phyloP scores from a whole-genome alignment of 2,329 filamentous ascomycete species.

The Botryotinia calthae region DNA sequence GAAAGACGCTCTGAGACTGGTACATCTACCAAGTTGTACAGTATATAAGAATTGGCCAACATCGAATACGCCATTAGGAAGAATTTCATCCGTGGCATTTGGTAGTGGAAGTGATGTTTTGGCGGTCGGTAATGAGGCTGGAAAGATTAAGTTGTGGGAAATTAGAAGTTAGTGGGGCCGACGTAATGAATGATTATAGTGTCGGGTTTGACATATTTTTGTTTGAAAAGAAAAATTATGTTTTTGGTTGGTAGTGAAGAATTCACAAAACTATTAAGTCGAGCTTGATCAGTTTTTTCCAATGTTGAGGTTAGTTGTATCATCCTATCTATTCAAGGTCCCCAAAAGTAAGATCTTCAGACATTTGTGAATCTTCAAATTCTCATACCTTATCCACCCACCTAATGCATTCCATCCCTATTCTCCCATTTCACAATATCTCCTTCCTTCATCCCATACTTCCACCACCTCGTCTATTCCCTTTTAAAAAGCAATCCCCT shows the following conservation, averaged over 20 bases:
- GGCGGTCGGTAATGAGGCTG: conserved; percentile 83
- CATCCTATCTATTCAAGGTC: background rate
- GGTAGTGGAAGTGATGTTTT: conserved; percentile 64
- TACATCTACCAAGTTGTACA: conserved; percentile 87
- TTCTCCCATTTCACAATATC: background rate
- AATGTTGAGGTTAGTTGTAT: background rate
- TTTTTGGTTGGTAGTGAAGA: background rate
- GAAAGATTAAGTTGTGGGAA: conserved; percentile 89
- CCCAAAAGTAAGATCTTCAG: background rate
- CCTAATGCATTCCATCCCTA: background rate
- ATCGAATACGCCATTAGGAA: conserved; percentile 79
- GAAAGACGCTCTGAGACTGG: conserved; percentile 80
- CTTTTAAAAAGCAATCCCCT: background rate
- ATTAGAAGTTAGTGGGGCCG: conserved; percentile 57
- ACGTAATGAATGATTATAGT: conserved; percentile 9
- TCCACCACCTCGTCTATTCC: background rate
- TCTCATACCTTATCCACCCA: background rate
- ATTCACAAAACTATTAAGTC: background rate
- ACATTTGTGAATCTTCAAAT: background rate
- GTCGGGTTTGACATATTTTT: background rate
- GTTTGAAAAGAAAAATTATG: background rate
- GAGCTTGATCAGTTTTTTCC: background rate
- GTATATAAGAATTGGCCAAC: conserved; percentile 98
- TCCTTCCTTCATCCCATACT: background rate
- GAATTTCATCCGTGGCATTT: conserved; percentile 74